Percentiles rank a stretch among this genome's conserved stretches.
These are phyloP conservation scores for Phlebiopsis gigantea DNA, from an alignment of 768 basidiomycete genomes.

Conservation along the genomic window DNA sequence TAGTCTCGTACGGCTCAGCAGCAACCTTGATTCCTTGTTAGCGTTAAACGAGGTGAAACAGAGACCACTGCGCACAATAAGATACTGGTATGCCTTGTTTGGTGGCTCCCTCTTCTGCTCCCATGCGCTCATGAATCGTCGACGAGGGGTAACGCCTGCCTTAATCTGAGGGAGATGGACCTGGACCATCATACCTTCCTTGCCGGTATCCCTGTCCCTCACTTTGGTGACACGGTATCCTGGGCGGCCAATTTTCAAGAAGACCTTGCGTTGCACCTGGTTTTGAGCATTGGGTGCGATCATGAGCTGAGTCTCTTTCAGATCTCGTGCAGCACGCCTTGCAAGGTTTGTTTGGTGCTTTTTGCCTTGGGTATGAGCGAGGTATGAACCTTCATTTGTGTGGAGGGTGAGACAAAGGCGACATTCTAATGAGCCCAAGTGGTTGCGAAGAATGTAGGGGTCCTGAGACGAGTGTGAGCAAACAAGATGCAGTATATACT, in stretches of 20 bases:
- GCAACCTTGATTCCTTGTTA: conserved; percentile 60
- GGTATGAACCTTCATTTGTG: conserved; percentile 99
- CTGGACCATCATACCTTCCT: conserved; percentile 97
- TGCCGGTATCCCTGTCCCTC: conserved; percentile 81
- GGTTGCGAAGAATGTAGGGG: conserved; percentile 97
- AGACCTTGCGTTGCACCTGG: conserved; percentile 84
- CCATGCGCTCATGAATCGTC: conserved; percentile 96
- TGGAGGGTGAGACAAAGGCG: conserved; percentile 95
- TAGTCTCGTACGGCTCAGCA: conserved; percentile 98
- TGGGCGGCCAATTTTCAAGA: conserved; percentile 95
- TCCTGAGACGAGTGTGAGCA: conserved; percentile 48
- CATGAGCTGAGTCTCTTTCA: conserved; percentile 89
- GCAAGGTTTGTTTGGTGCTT: conserved; percentile 99
- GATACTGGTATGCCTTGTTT: conserved; percentile 95
- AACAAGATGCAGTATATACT: background rate
- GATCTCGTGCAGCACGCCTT: conserved; percentile 93
- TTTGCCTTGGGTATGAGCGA: conserved; percentile 98
- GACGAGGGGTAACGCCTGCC: conserved; percentile 72
- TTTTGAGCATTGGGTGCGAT: conserved; percentile 71
- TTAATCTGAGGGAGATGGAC: conserved; percentile 95
- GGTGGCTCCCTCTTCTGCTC: conserved; percentile 94
- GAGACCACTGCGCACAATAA: conserved; percentile 64
- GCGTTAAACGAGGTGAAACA: background rate
- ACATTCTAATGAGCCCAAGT: conserved; percentile 97
- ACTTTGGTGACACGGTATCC: conserved; percentile 97